A percentile compares a stretch with the other conserved stretches of the same genome.
Evolutionary conservation across 495 filamentous ascomycete genomes (phyloP).

Genomic region (Clohesyomyces aquaticus): DNA sequence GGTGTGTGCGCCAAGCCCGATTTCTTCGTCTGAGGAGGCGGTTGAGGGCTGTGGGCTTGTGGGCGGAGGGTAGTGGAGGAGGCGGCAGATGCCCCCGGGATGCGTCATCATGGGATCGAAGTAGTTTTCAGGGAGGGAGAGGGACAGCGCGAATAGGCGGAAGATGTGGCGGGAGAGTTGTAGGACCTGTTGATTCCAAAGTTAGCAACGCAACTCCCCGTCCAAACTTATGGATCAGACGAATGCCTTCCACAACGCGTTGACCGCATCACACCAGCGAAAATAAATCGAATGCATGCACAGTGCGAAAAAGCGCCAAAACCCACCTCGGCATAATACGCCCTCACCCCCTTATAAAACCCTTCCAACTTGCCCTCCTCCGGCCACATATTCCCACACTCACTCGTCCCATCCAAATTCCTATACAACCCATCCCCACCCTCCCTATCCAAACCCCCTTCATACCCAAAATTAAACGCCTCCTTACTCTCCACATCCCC

Average conservation of each 20-base stretch:
- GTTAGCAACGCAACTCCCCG: not conserved
- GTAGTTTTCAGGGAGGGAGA: slow-evolving; percentile 50
- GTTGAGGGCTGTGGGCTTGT: slow-evolving; percentile 23
- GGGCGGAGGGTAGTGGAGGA: slow-evolving; percentile 54
- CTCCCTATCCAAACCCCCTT: slow-evolving; percentile 22
- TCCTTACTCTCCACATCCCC: slow-evolving; percentile 35
- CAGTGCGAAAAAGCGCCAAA: too few relatives aligned
- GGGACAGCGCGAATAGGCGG: slow-evolving; percentile 52
- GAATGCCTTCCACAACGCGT: too few relatives aligned
- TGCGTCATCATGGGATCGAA: slow-evolving; percentile 52
- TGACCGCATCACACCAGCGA: too few relatives aligned
- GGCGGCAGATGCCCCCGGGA: slow-evolving; percentile 51
- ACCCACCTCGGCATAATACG: slow-evolving; percentile 34
- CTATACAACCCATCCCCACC: slow-evolving; percentile 36
- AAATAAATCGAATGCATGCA: too few relatives aligned
- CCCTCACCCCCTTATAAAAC: slow-evolving; percentile 25
- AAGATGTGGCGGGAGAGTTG: slow-evolving; percentile 35
- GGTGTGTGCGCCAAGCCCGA: slow-evolving; percentile 55
- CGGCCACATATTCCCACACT: slow-evolving; percentile 30
- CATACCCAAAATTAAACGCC: slow-evolving; percentile 38
- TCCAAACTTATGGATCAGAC: too few relatives aligned
- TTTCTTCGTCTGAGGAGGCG: slow-evolving; percentile 31
- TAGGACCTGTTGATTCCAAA: slow-evolving; percentile 18
- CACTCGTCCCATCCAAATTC: slow-evolving; percentile 29
- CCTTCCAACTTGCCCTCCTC: slow-evolving; percentile 28